These are phyloP conservation scores for Hortaea werneckii DNA, from an alignment of 2,329 filamentous ascomycete species.

Conservation along the genomic window DNA sequence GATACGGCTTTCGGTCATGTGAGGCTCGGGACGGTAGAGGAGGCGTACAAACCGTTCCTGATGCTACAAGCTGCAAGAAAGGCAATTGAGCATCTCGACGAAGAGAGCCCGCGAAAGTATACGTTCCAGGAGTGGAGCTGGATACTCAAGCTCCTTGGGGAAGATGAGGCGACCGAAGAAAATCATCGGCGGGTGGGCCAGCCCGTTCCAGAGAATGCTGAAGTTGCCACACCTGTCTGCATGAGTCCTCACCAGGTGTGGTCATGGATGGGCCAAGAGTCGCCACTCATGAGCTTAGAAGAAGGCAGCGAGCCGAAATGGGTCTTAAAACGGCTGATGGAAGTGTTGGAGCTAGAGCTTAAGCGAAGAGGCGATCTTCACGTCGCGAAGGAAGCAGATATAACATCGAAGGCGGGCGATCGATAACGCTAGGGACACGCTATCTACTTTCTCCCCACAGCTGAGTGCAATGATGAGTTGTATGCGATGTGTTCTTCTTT, in stretches of 20 bases:
- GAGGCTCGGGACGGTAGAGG: neutral
- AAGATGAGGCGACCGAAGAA: constrained; percentile 16
- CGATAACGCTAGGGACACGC: too few species aligned
- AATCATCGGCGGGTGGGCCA: constrained; percentile 4
- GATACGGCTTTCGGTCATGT: neutral
- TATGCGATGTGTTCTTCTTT: too few species aligned
- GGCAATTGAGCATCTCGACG: constrained; percentile 27
- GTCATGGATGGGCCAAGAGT: constrained; percentile 9
- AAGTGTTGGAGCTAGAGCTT: constrained; percentile 30
- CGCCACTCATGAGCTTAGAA: constrained; percentile 16
- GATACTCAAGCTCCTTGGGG: constrained; percentile 32
- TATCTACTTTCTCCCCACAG: too few species aligned
- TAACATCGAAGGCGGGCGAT: too few species aligned
- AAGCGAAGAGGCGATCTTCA: constrained; percentile 6
- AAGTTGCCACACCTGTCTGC: constrained; percentile 3
- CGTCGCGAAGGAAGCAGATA: neutral
- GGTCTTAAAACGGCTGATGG: constrained; percentile 31
- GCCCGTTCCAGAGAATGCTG: neutral
- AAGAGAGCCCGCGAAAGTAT: constrained; percentile 9
- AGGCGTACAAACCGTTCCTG: constrained; percentile 5
- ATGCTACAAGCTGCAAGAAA: constrained; percentile 30
- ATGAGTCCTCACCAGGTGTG: constrained; percentile 2
- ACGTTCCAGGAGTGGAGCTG: constrained; percentile 27
- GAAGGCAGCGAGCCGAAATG: constrained; percentile 30
- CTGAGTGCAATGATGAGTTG: too few species aligned